Evolutionary conservation across 2,329 filamentous ascomycete genomes (phyloP).

Genomic region (Thielaviopsis populi): DNA sequence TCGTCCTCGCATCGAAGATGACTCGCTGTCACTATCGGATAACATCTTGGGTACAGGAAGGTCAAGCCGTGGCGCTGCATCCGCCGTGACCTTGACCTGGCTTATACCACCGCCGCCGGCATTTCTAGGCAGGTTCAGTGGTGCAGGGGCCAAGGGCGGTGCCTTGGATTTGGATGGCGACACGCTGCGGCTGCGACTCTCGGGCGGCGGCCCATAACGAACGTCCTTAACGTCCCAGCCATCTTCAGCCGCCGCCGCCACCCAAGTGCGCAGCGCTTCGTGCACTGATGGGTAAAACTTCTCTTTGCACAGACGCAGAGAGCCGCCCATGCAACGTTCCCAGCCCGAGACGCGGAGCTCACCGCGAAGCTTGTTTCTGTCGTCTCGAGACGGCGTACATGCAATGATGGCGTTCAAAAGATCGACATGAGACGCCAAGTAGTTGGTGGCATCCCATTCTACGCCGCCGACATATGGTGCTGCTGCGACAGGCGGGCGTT

Average conservation of each 20-base stretch:
- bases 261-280: slow-evolving; percentile 77
- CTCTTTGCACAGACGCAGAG: slow-evolving; percentile 82
- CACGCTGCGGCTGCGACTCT: slow-evolving; percentile 18
- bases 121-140: neutral
- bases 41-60: slow-evolving; percentile 15
- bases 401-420: slow-evolving; percentile 83
- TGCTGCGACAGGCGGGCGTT: slow-evolving; percentile 78
- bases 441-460: slow-evolving; percentile 97
- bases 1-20: slow-evolving; percentile 8
- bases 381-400: slow-evolving; percentile 51
- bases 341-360: slow-evolving; percentile 73
- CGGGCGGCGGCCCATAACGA: slow-evolving; percentile 49
- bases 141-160: slow-evolving; percentile 5
- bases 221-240: slow-evolving; percentile 76
- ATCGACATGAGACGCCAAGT: slow-evolving; percentile 82
- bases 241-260: slow-evolving; percentile 72
- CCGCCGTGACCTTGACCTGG: neutral
- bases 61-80: slow-evolving; percentile 12
- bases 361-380: slow-evolving; percentile 64
- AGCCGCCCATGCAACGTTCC: slow-evolving; percentile 77
- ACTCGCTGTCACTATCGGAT: slow-evolving; percentile 14
- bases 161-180: slow-evolving; percentile 16
- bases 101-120: neutral
- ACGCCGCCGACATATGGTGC: slow-evolving; percentile 94
- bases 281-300: slow-evolving; percentile 94